These are phyloP conservation scores for Botryotinia convoluta DNA, from an alignment of 2,329 filamentous ascomycete species.

Conservation along the genomic window DNA sequence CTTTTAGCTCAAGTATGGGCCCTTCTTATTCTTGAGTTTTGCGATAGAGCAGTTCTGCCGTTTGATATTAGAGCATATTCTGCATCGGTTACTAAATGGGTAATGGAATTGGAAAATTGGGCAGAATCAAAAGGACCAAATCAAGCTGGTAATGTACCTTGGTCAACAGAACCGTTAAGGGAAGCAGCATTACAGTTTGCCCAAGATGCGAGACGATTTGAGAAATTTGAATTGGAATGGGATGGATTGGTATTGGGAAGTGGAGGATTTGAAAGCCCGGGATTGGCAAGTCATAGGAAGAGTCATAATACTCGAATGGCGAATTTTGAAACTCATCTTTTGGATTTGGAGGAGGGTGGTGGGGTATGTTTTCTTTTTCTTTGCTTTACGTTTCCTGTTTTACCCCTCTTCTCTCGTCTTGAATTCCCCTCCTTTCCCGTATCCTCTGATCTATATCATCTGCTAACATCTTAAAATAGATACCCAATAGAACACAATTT, in stretches of 20 bases:
- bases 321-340: slow-evolving; percentile 75
- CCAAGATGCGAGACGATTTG: slow-evolving; percentile 61
- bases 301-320: slow-evolving; percentile 78
- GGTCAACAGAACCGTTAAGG: slow-evolving; percentile 50
- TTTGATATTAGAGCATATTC: slow-evolving; percentile 79
- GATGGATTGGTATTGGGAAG: slow-evolving; percentile 66
- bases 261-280: slow-evolving; percentile 72
- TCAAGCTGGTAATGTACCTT: slow-evolving; percentile 44
- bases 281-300: slow-evolving; percentile 64
- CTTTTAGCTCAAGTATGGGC: slow-evolving; percentile 76
- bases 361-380: slow-evolving; percentile 60
- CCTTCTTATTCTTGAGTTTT: slow-evolving; percentile 79
- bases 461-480: slow-evolving; percentile 45
- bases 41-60: slow-evolving; percentile 76
- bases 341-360: slow-evolving; percentile 70
- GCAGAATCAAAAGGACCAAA: slow-evolving; percentile 55
- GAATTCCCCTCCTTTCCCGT: not conserved
- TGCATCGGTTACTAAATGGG: slow-evolving; percentile 59
- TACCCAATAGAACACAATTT: slow-evolving; percentile 86
- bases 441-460: not conserved
- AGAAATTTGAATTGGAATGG: slow-evolving; percentile 76
- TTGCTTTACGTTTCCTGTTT: not conserved
- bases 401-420: not conserved
- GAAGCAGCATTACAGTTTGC: slow-evolving; percentile 62
- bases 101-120: slow-evolving; percentile 65